Base-by-base conservation (phyloP, 2,329 filamentous ascomycete species). In the Clathrospora elynae region DNA sequence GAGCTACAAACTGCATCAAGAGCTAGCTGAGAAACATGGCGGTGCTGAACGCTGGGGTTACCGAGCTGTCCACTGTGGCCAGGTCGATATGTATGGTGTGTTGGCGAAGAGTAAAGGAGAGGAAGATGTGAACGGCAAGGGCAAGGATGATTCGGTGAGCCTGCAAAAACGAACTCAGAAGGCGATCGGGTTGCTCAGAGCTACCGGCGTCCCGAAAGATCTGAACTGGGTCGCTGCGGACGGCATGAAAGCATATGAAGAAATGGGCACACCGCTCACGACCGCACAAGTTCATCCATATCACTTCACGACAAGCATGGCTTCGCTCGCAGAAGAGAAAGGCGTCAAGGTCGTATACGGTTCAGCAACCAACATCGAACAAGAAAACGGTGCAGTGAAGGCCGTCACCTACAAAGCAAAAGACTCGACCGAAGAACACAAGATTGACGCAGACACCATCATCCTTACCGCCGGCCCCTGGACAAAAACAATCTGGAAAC, bases 271-370 rank as follows among this genome's bases (percentile, higher is more conserved):
- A 2, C 82, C 84, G 1, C 80, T 79, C 1, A 88, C 90, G 49
- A 97, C 93, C 1, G 88, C 93, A 0, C 93, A 99, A 71, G 92
- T 97, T 2, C 92, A 99, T 62, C 93, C 93, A 0, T 88, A 86
- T 49, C 84, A 90, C 30, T 97, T 99, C 65, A 97, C 93, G 0
- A 92, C 83, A 0, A 78, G 84, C 11, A 95, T 97, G 53, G 88
- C 88, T 4, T 75, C 82, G 28, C 77, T 96, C 9, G 90, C 92
- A 0, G 73, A 80, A 42, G 81, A 88, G 36, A 64, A 68, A 23
- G 76, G 76, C 1, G 75, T 71, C 1, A 69, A 85, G 14, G 78
- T 96, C 38, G 75, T 82, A 19, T 76, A 86, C 29, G 84, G 85
- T 17, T 79, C 82, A 2, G 90, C 90, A 3, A 89, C 82, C 2